A percentile compares a stretch with the other conserved stretches of the same genome.
These are phyloP conservation scores for Croton setiger DNA, from an alignment of 441 rosid genomes.

Conservation along the genomic window DNA sequence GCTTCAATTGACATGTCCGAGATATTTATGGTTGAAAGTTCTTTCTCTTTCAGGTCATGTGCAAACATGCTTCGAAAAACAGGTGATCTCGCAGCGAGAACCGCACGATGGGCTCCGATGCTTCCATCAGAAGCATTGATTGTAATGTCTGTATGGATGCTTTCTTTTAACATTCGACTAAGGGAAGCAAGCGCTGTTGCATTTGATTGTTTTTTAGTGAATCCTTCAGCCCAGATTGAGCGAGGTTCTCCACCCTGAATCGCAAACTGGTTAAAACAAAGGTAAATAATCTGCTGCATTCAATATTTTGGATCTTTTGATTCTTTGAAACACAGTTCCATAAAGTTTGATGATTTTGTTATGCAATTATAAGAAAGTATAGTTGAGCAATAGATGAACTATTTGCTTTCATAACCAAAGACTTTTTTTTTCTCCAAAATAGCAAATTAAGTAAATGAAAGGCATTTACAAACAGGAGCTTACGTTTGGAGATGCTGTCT, in stretches of 20 bases:
- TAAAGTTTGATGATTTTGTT: neutral
- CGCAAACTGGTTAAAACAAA: neutral
- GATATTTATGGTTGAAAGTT: constrained; percentile 62
- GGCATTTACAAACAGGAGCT: constrained; percentile 18
- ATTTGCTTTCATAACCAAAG: neutral
- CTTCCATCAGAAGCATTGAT: constrained; percentile 83
- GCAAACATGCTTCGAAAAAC: constrained; percentile 83
- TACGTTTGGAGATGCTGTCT: constrained; percentile 63
- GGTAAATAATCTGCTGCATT: constrained; percentile 21
- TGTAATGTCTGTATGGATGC: constrained; percentile 74
- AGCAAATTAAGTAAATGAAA: neutral
- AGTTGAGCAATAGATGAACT: neutral
- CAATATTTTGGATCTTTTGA: too few relatives aligned
- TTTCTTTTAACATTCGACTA: constrained; percentile 76
- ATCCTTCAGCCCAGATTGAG: constrained; percentile 79
- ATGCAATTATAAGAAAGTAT: neutral
- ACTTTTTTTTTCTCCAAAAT: neutral
- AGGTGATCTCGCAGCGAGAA: constrained; percentile 81
- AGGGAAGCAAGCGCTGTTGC: constrained; percentile 57
- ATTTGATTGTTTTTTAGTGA: constrained; percentile 41
- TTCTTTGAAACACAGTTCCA: too few relatives aligned
- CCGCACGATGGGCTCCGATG: constrained; percentile 81
- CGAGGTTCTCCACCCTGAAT: constrained; percentile 61
- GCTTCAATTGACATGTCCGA: constrained; percentile 77
- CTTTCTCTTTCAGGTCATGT: constrained; percentile 86